phyloP scores from a whole-genome alignment of 768 basidiomycete species.

The Auricularia cornea region DNA sequence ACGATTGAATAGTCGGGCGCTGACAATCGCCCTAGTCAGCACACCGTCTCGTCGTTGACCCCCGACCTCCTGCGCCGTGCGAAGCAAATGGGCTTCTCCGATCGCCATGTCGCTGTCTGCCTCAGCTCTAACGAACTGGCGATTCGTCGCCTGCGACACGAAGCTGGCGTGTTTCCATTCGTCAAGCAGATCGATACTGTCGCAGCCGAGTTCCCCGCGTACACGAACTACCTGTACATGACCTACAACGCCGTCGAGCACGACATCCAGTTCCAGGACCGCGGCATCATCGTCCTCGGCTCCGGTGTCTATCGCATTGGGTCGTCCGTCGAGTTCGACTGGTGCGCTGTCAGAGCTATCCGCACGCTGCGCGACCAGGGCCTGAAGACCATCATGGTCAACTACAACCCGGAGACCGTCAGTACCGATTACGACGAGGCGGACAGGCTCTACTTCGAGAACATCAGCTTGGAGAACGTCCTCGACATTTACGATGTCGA shows the following conservation, averaged over 20 bases:
- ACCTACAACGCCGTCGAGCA: constrained; percentile 97
- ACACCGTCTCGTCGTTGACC: constrained; percentile 56
- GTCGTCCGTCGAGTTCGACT: constrained; percentile 98
- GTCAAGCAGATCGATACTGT: constrained; percentile 99
- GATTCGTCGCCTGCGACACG: constrained; percentile 82
- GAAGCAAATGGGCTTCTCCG: constrained; percentile 95
- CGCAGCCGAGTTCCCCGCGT: constrained; percentile 96
- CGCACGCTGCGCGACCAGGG: constrained; percentile 93
- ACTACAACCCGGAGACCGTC: constrained; percentile 99
- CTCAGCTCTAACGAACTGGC: constrained; percentile 90
- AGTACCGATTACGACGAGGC: constrained; percentile 99
- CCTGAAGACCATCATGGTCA: constrained; percentile 95
- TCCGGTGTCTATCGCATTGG: constrained; percentile 99
- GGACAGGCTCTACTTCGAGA: constrained; percentile 97
- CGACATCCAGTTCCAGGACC: constrained; percentile 81
- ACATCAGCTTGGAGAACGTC: constrained; percentile 93
- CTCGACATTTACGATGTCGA: constrained; percentile 95
- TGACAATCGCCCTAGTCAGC: constrained; percentile 36
- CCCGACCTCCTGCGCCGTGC: constrained; percentile 61
- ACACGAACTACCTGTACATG: constrained; percentile 97
- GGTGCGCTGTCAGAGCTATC: constrained; percentile 98
- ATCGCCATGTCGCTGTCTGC: constrained; percentile 76
- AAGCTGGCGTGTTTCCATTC: constrained; percentile 73
- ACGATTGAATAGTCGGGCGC: too few relatives aligned
- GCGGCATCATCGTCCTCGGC: constrained; percentile 94